These are phyloP conservation scores for Puccinia hordei DNA, from an alignment of 1,284 basidiomycete species.

Conservation along the genomic window DNA sequence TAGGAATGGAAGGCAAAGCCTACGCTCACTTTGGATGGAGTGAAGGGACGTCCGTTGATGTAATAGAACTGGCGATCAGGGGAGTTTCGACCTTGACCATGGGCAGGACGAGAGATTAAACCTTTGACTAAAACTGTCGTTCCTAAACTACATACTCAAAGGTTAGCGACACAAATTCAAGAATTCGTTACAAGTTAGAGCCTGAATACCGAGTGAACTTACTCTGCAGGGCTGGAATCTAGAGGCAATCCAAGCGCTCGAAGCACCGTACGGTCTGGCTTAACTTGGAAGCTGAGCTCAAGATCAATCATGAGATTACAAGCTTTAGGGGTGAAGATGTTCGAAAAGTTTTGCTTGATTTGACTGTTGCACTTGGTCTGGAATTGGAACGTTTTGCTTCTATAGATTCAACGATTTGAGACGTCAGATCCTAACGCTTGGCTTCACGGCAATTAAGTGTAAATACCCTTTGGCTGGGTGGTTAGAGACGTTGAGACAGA, in stretches of 20 bases:
- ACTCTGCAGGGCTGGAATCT: conserved; percentile 51
- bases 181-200: too few relatives aligned
- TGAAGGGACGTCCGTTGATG: conserved; percentile 88
- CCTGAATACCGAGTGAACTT: not conserved
- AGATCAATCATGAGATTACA: conserved; percentile 75
- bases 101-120: conserved; percentile 74
- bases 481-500: conserved; percentile 77
- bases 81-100: conserved; percentile 72
- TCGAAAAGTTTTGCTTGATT: conserved; percentile 69
- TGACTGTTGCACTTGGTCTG: conserved; percentile 71
- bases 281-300: conserved; percentile 71
- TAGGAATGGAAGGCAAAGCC: conserved; percentile 53
- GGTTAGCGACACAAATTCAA: not conserved
- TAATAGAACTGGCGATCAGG: conserved; percentile 91
- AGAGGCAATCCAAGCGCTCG: conserved; percentile 32
- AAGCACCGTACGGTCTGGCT: conserved; percentile 64
- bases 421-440: conserved; percentile 16
- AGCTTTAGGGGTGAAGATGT: conserved; percentile 82
- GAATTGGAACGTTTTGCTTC: conserved; percentile 73
- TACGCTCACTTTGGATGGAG: conserved; percentile 68
- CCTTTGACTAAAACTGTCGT: conserved; percentile 68
- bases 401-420: conserved; percentile 37
- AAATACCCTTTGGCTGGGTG: conserved; percentile 72
- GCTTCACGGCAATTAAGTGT: not conserved
- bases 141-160: conserved; percentile 5